phyloP scores from a whole-genome alignment of 2,329 filamentous ascomycete genomes.

The Colletotrichum aenigma region DNA sequence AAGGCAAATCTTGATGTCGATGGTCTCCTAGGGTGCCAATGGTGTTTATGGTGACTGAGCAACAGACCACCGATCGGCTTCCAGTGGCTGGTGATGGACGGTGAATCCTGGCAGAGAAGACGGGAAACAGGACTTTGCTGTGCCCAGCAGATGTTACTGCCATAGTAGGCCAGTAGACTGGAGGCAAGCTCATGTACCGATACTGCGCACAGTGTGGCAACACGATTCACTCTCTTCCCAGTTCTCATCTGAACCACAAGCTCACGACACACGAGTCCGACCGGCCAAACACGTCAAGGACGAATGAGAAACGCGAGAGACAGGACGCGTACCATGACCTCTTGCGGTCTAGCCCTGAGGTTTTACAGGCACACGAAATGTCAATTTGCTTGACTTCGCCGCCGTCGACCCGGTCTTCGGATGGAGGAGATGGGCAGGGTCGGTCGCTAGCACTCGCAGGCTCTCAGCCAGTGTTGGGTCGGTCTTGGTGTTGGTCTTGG shows the following conservation, averaged over 20 bases:
- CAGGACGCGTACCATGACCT: conserved; percentile 8
- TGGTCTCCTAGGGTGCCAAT: not conserved
- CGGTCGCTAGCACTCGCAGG: not conserved
- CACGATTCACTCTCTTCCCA: not conserved
- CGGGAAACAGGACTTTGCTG: not conserved
- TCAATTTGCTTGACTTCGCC: not conserved
- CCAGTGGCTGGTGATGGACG: not conserved
- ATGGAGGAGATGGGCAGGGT: not conserved
- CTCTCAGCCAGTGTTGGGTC: not conserved
- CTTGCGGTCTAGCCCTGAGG: not conserved
- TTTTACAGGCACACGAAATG: not conserved
- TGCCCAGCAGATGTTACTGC: not conserved
- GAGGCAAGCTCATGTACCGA: not conserved
- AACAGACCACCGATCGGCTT: conserved; percentile 5
- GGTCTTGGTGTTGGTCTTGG: not conserved
- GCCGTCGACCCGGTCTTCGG: not conserved
- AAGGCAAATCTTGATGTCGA: conserved; percentile 4
- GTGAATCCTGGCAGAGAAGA: not conserved
- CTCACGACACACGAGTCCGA: not conserved
- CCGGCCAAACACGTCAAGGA: conserved; percentile 3
- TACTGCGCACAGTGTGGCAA: not conserved
- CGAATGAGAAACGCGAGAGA: conserved; percentile 2
- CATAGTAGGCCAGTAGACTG: not conserved
- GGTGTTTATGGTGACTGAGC: not conserved
- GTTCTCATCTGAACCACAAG: not conserved